Percentiles rank a stretch among this genome's conserved stretches.
phyloP scores from a whole-genome alignment of 73 alveolate genomes.

The Effrenium voratum region DNA sequence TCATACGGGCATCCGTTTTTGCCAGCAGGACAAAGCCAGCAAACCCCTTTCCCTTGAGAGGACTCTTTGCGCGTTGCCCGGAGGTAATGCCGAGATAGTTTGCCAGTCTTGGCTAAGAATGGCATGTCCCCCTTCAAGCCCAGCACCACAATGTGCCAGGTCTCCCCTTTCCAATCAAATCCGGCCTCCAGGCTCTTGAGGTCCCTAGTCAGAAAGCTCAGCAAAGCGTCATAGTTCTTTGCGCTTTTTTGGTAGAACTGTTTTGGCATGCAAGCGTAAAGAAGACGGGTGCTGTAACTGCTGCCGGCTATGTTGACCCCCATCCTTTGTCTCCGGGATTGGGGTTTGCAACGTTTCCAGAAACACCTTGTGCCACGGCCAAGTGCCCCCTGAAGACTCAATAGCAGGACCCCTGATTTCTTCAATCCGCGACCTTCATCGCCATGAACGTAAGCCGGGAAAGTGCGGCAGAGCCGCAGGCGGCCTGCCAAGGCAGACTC shows the following conservation, averaged over 20 bases:
- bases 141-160: background rate
- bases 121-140: slow-evolving; percentile 47
- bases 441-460: background rate
- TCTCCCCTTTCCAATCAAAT: background rate
- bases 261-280: background rate
- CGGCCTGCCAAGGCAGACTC: background rate
- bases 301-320: slow-evolving; percentile 7
- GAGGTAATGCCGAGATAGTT: background rate
- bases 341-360: background rate
- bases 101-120: background rate
- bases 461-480: background rate
- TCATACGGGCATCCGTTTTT: background rate
- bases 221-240: background rate
- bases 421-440: slow-evolving; percentile 6
- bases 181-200: background rate
- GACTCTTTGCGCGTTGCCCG: background rate
- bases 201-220: background rate
- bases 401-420: background rate
- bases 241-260: background rate
- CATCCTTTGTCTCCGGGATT: background rate
- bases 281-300: background rate
- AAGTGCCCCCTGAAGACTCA: background rate
- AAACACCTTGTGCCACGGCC: background rate
- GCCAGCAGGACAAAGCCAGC: background rate
- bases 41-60: background rate